Evolutionary conservation across 495 filamentous ascomycete species (phyloP).

Genomic region (Lentithecium fluviatile): DNA sequence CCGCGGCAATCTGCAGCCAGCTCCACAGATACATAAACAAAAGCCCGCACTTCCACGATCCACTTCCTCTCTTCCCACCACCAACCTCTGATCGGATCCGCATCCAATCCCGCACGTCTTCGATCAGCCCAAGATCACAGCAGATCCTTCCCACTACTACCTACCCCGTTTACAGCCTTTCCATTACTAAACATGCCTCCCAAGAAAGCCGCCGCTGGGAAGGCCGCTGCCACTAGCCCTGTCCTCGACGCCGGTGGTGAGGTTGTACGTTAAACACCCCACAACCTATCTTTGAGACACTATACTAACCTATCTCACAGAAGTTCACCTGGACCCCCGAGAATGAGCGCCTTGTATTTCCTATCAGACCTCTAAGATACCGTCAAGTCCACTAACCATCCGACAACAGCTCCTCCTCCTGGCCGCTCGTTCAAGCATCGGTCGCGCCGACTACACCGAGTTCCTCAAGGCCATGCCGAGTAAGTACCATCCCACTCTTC

Average conservation of each 20-base stretch:
- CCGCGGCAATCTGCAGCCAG: too few relatives aligned
- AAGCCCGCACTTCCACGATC: too few relatives aligned
- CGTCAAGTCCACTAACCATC: background rate
- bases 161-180: background rate
- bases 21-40: too few relatives aligned
- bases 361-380: background rate
- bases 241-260: background rate
- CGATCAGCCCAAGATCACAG: background rate
- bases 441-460: background rate
- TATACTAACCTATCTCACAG: background rate
- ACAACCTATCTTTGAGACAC: background rate
- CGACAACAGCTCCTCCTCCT: constrained; percentile 16
- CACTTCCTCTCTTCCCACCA: background rate
- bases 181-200: constrained; percentile 4
- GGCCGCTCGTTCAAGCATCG: background rate
- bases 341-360: constrained; percentile 16
- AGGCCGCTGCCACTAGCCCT: background rate
- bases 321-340: constrained; percentile 25
- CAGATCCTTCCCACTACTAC: background rate
- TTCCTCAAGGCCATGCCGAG: constrained; percentile 6
- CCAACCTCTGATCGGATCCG: too few relatives aligned
- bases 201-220: constrained; percentile 6
- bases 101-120: background rate
- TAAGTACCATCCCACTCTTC: constrained; percentile 1
- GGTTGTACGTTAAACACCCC: background rate